These are phyloP conservation scores for Glycine soja DNA, from an alignment of 306 rosid species.

Conservation along the genomic window DNA sequence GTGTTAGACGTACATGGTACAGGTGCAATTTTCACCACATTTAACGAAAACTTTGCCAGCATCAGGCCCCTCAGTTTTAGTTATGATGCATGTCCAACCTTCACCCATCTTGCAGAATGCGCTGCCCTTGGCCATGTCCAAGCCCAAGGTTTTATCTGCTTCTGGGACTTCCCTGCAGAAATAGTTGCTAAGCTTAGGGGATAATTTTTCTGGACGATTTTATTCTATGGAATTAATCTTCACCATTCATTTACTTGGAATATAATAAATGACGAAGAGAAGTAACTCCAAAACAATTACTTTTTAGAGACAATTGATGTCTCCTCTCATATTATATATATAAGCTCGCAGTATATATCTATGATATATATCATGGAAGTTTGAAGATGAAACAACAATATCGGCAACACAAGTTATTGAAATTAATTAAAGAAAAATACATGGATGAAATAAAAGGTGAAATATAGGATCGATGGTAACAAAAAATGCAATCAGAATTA, in stretches of 20 bases:
- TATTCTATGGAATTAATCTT: no score
- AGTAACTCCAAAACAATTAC: no score
- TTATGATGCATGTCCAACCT: constrained; percentile 61
- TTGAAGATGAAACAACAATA: neutral
- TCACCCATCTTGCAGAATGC: constrained; percentile 50
- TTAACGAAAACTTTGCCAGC: constrained; percentile 56
- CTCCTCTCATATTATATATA: no score
- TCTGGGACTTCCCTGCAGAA: constrained; percentile 38
- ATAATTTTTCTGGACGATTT: neutral
- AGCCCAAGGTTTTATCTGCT: constrained; percentile 24
- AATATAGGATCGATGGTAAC: neutral
- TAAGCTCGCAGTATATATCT: neutral
- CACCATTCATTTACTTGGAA: neutral
- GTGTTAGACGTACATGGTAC: constrained; percentile 43
- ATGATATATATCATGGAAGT: neutral
- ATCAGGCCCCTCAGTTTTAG: constrained; percentile 56
- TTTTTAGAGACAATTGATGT: no score
- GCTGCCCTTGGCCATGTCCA: constrained; percentile 23
- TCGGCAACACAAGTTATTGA: neutral
- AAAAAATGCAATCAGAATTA: no score
- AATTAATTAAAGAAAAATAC: neutral
- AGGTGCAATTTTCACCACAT: constrained; percentile 56
- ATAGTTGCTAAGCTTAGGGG: neutral
- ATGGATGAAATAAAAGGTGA: neutral
- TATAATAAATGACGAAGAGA: no score